Conservation (phyloP, 805 yeast species). For the Zygosaccharomyces bailii region DNA sequence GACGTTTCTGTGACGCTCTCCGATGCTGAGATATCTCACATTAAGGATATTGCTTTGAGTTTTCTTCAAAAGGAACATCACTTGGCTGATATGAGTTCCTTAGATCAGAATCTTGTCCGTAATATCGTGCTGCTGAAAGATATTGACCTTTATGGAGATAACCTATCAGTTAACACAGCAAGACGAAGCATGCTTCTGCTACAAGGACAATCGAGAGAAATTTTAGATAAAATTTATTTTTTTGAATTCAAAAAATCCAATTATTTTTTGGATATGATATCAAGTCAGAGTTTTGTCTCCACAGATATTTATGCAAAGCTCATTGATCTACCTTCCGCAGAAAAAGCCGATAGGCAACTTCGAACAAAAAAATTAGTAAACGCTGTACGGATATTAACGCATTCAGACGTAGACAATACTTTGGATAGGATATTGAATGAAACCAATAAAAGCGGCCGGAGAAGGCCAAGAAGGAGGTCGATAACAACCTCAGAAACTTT, state of each 20-base stretch:
- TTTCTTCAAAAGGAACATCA: slow-evolving; percentile 20
- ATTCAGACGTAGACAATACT: slow-evolving; percentile 36
- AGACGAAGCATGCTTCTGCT: slow-evolving; percentile 56
- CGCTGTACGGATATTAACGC: slow-evolving; percentile 19
- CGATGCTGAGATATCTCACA: slow-evolving; percentile 27
- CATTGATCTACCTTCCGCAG: slow-evolving; percentile 25
- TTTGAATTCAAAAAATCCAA: slow-evolving; percentile 60
- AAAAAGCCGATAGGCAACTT: slow-evolving; percentile 16
- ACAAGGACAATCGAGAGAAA: slow-evolving; percentile 51
- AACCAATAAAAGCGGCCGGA: slow-evolving; percentile 17
- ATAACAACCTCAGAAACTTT: slow-evolving; percentile 3
- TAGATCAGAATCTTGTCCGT: slow-evolving; percentile 22
- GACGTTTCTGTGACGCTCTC: slow-evolving; percentile 28
- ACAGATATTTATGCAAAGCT: slow-evolving; percentile 27
- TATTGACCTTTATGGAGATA: slow-evolving; percentile 20
- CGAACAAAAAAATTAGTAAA: slow-evolving; percentile 5
- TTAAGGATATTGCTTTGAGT: slow-evolving; percentile 22
- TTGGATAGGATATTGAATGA: slow-evolving; percentile 32
- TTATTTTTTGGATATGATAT: slow-evolving; percentile 49
- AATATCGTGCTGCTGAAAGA: slow-evolving; percentile 17
- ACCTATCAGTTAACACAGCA: slow-evolving; percentile 39
- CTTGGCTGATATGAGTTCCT: slow-evolving; percentile 20
- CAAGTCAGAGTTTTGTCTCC: slow-evolving; percentile 39
- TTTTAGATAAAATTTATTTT: slow-evolving; percentile 51
- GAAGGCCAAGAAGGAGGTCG: slow-evolving; percentile 3